A percentile compares a stretch with the other conserved stretches of the same genome.
These are phyloP conservation scores for Yamagishiella unicocca DNA, from an alignment of 139 green algal genomes.

Conservation along the genomic window DNA sequence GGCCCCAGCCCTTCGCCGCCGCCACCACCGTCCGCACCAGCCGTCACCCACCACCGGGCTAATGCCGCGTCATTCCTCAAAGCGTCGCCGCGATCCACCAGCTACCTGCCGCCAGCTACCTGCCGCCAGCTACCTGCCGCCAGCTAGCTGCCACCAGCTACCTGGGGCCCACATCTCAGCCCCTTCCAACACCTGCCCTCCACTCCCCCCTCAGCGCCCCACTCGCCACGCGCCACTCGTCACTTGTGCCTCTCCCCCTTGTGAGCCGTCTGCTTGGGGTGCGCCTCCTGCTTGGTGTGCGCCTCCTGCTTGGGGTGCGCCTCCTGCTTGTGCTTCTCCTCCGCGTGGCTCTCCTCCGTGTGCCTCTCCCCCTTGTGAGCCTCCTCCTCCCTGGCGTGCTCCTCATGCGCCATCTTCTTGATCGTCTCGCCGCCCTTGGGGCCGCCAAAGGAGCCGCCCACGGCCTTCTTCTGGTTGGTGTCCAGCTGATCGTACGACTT, in stretches of 20 bases:
- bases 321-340: neutral
- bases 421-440: neutral
- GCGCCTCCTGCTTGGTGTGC: neutral
- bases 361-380: neutral
- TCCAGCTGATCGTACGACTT: conserved; percentile 26
- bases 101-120: too few relatives aligned
- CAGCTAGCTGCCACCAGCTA: neutral
- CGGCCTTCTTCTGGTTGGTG: conserved; percentile 19
- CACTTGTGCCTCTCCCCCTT: neutral
- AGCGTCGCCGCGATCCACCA: too few relatives aligned
- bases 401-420: neutral
- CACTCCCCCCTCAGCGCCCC: neutral
- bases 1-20: too few relatives aligned
- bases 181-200: neutral
- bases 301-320: neutral
- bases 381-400: neutral
- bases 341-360: neutral
- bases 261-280: neutral
- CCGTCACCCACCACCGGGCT: too few relatives aligned
- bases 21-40: too few relatives aligned
- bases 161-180: too few relatives aligned
- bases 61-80: too few relatives aligned
- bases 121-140: too few relatives aligned
- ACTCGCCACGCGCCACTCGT: neutral
- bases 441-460: neutral